Evolutionary conservation across 192 early-diverging fungal species (phyloP).

Genomic region (Allomyces javanicus): DNA sequence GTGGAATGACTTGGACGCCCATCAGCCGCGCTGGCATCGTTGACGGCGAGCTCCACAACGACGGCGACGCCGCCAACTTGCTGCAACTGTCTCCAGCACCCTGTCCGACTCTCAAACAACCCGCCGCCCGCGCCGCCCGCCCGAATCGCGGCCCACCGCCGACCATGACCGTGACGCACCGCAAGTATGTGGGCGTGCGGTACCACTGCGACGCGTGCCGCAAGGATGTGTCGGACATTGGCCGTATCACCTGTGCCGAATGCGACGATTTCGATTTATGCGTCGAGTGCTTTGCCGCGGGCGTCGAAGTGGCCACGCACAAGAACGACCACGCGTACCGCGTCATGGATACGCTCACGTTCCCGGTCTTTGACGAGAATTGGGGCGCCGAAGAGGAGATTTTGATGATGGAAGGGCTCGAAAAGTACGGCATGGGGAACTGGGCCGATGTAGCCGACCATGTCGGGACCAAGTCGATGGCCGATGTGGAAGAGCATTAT

Average conservation of each 20-base stretch:
- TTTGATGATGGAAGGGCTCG: constrained; percentile 71
- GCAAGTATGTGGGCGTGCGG: constrained; percentile 1
- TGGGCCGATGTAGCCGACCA: constrained; percentile 90
- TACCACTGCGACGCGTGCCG: constrained; percentile 69
- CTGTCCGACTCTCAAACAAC: no score
- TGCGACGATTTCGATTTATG: constrained; percentile 86
- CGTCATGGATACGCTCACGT: constrained; percentile 70
- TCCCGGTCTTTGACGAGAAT: constrained; percentile 71
- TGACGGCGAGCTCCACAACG: no score
- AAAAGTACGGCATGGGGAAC: constrained; percentile 87
- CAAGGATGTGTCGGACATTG: constrained; percentile 70
- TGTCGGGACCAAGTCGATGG: constrained; percentile 71
- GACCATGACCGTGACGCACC: neutral
- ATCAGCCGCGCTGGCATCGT: no score
- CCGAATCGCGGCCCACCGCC: no score
- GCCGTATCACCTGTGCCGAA: constrained; percentile 67
- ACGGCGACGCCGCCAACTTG: no score
- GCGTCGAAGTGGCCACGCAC: constrained; percentile 61
- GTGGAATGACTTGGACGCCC: no score
- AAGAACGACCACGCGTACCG: constrained; percentile 69
- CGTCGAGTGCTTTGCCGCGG: constrained; percentile 76
- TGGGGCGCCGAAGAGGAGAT: constrained; percentile 97
- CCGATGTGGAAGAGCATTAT: constrained; percentile 83
- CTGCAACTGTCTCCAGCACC: no score
- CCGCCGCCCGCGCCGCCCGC: no score